These are phyloP conservation scores for Aschersonia sp. DNA, from an alignment of 2,329 filamentous ascomycete genomes.

Conservation along the genomic window DNA sequence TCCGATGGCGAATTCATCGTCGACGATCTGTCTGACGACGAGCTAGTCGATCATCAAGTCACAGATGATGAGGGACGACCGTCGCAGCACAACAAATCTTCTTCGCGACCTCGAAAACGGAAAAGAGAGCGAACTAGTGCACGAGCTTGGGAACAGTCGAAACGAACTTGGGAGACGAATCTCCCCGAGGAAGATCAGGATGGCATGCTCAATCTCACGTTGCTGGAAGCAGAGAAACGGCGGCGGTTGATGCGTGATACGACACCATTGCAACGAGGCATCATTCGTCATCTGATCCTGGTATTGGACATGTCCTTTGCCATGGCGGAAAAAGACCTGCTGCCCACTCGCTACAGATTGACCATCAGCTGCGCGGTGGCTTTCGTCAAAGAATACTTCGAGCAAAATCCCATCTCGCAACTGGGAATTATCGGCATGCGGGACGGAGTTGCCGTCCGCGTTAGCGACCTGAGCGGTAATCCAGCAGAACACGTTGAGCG, in stretches of 20 bases:
- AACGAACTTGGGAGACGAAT: constrained; percentile 58
- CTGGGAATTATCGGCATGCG: constrained; percentile 86
- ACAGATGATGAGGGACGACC: constrained; percentile 20
- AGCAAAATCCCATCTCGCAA: constrained; percentile 97
- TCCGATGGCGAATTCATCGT: constrained; percentile 58
- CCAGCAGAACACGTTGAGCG: constrained; percentile 75
- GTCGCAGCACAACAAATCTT: constrained; percentile 10
- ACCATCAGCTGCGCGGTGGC: constrained; percentile 70
- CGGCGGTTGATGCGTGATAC: constrained; percentile 77
- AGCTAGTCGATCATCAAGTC: constrained; percentile 36
- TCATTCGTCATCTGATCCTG: constrained; percentile 89
- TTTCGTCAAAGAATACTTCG: constrained; percentile 90
- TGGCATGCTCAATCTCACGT: constrained; percentile 63
- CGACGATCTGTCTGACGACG: constrained; percentile 51
- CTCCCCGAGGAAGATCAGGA: constrained; percentile 58
- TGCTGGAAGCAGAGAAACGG: constrained; percentile 72
- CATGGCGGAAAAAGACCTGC: constrained; percentile 90
- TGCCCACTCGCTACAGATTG: constrained; percentile 74
- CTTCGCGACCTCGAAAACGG: constrained; percentile 7
- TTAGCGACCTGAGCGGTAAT: constrained; percentile 86
- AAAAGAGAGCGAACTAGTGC: constrained; percentile 24
- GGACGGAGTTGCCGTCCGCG: constrained; percentile 72
- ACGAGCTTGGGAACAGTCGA: constrained; percentile 52
- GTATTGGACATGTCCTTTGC: constrained; percentile 85
- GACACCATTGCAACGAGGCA: constrained; percentile 87